phyloP scores from a whole-genome alignment of 1,284 basidiomycete genomes.

The Leccinum griseonigrum region DNA sequence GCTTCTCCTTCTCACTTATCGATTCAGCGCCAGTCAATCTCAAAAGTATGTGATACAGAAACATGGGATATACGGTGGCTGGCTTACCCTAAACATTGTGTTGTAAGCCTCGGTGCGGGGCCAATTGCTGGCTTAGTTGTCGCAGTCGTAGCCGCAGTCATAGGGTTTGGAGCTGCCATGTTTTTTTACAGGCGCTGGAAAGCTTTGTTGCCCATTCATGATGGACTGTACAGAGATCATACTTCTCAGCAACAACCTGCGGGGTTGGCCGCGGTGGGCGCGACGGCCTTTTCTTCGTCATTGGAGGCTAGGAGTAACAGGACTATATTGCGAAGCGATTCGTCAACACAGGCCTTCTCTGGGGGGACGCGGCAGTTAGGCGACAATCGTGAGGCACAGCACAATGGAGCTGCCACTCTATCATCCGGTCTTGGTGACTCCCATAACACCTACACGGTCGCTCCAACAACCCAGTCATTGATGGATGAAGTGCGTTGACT shows the following conservation, averaged over 20 bases:
- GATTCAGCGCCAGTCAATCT: background rate
- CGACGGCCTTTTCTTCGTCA: constrained; percentile 21
- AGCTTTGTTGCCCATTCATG: constrained; percentile 15
- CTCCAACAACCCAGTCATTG: constrained; percentile 4
- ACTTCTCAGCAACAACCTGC: constrained; percentile 13
- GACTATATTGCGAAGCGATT: constrained; percentile 12
- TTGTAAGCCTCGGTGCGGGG: constrained; percentile 24
- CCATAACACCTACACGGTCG: constrained; percentile 2
- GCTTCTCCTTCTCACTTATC: constrained; percentile 1
- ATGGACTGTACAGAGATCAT: constrained; percentile 12
- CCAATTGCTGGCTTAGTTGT: constrained; percentile 28
- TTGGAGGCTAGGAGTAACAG: constrained; percentile 17
- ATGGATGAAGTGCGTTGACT: constrained; percentile 22
- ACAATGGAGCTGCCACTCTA: background rate
- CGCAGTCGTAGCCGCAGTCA: constrained; percentile 14
- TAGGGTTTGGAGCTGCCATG: constrained; percentile 15
- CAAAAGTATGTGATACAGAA: constrained; percentile 16
- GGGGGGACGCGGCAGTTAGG: constrained; percentile 9
- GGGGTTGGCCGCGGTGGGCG: background rate
- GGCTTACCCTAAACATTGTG: constrained; percentile 1
- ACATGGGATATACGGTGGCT: background rate
- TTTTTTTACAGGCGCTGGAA: constrained; percentile 34
- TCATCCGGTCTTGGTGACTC: constrained; percentile 12
- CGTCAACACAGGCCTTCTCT: background rate
- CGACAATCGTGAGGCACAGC: background rate